Conservation (phyloP, 768 basidiomycete species). For the Tricholoma terreum region DNA sequence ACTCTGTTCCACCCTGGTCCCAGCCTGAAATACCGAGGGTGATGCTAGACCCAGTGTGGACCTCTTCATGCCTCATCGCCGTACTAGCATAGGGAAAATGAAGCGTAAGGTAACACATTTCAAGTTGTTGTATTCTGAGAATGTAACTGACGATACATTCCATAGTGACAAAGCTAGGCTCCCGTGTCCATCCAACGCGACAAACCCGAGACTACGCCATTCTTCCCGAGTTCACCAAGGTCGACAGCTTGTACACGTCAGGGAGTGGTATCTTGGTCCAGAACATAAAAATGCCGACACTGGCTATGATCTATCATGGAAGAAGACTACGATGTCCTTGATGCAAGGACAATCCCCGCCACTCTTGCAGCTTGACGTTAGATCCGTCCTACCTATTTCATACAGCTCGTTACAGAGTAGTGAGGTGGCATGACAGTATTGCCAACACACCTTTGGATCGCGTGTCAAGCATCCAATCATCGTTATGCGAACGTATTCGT, state of each 20-base stretch:
- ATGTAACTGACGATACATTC: background rate
- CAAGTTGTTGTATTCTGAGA: background rate
- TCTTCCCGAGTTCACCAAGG: background rate
- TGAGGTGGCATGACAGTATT: background rate
- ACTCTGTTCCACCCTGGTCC: background rate
- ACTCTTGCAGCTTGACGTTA: background rate
- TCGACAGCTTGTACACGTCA: constrained; percentile 12
- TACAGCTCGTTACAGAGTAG: background rate
- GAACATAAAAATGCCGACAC: constrained; percentile 11
- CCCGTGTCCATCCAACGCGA: background rate
- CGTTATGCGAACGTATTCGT: background rate
- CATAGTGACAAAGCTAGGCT: background rate
- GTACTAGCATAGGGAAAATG: constrained; percentile 11
- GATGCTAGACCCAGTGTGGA: constrained; percentile 4
- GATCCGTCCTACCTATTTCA: constrained; percentile 3
- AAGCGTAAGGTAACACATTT: constrained; percentile 11
- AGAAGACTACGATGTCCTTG: constrained; percentile 1
- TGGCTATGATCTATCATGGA: constrained; percentile 5
- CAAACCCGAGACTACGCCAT: background rate
- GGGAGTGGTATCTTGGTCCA: constrained; percentile 23
- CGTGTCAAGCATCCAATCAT: too few species aligned
- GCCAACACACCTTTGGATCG: background rate
- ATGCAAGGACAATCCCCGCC: background rate
- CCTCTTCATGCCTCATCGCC: background rate
- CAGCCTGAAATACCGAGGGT: background rate